Conservation (phyloP, 2,329 filamentous ascomycete species). For the Aspergillus amoenus region DNA sequence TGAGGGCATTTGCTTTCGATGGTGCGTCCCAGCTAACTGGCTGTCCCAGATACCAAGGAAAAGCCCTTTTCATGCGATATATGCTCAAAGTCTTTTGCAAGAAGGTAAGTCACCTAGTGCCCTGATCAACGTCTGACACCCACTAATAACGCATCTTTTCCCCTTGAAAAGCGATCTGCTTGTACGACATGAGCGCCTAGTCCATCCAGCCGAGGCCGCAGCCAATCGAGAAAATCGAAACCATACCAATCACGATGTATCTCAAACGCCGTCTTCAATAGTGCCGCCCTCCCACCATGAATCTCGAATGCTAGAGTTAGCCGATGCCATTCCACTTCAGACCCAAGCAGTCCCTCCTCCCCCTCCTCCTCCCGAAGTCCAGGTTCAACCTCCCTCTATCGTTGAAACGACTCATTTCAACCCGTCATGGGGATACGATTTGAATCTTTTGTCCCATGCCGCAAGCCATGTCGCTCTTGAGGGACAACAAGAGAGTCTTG, state of each 20-base stretch:
- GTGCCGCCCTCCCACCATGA: conserved; percentile 40
- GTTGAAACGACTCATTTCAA: conserved; percentile 48
- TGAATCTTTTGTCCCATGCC: conserved; percentile 50
- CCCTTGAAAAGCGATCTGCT: conserved; percentile 42
- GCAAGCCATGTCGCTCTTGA: conserved; percentile 51
- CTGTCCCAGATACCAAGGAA: conserved; percentile 47
- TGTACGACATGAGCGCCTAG: conserved; percentile 51
- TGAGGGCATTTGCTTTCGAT: conserved; percentile 1
- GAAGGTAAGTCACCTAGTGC: conserved; percentile 35
- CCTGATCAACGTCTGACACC: conserved; percentile 12
- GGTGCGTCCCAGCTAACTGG: conserved; percentile 22
- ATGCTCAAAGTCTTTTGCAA: conserved; percentile 50
- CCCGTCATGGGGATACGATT: conserved; percentile 51
- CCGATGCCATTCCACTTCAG: conserved; percentile 45
- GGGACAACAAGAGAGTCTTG: conserved; percentile 43
- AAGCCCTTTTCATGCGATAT: conserved; percentile 52
- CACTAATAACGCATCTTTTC: conserved; percentile 24
- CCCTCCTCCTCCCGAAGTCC: conserved; percentile 34
- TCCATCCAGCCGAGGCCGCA: conserved; percentile 46
- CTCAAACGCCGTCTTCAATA: conserved; percentile 37
- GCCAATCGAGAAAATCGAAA: conserved; percentile 40
- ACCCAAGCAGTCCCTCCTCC: conserved; percentile 32
- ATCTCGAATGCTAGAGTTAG: conserved; percentile 47
- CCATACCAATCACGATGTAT: conserved; percentile 31
- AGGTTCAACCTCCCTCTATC: conserved; percentile 38